Conservation (phyloP, 345 rosid species). For the Murraya paniculata region DNA sequence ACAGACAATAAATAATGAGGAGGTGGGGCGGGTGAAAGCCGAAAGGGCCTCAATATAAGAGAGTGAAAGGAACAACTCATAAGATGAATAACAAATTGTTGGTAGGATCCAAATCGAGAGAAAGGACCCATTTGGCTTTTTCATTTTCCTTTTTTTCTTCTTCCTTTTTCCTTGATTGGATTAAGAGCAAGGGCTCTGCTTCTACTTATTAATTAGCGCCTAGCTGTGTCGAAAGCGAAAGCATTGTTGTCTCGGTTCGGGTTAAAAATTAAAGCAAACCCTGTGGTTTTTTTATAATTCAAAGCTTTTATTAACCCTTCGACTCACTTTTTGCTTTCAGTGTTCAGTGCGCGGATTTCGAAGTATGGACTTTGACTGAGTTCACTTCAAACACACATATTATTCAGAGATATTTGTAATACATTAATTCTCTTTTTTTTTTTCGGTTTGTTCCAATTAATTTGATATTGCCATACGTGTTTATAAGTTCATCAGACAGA, state of each 20-base stretch:
- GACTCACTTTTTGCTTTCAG: conserved; percentile 3
- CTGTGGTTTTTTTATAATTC: background rate
- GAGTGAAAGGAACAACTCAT: conserved; percentile 61
- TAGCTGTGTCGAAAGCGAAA: conserved; percentile 15
- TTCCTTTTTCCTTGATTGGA: background rate
- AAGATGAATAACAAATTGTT: conserved; percentile 33
- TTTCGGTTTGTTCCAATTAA: too few species aligned
- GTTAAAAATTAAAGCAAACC: background rate
- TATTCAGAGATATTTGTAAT: too few species aligned
- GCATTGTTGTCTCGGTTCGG: background rate
- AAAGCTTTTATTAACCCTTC: background rate
- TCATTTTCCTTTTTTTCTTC: background rate
- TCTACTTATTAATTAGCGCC: background rate
- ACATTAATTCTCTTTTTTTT: too few species aligned
- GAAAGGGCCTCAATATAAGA: background rate
- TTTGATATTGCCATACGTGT: too few species aligned
- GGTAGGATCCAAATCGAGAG: conserved; percentile 37
- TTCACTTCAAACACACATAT: background rate
- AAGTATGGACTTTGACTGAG: background rate
- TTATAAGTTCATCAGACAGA: too few species aligned
- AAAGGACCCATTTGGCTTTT: conserved; percentile 12
- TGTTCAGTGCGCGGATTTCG: conserved; percentile 12
- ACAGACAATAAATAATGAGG: conserved; percentile 11
- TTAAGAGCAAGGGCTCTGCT: background rate
- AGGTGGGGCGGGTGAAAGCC: background rate